Percentiles rank a stretch among this genome's conserved stretches.
Conservation (phyloP, 164 flowering plant species). For the Litsea cubeba region DNA sequence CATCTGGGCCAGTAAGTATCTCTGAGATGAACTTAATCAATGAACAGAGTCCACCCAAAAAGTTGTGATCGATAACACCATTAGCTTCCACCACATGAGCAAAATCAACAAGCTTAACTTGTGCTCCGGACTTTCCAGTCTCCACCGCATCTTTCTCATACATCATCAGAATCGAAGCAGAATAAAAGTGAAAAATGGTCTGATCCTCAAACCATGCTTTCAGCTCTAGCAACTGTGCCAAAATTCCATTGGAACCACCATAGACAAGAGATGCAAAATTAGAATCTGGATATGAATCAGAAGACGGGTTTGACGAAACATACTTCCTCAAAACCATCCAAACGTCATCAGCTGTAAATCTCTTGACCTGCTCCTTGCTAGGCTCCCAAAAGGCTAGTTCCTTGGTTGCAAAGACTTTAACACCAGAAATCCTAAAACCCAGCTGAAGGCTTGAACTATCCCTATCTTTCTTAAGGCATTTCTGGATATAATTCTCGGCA, state of each 20-base stretch:
- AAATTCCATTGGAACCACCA: conserved; percentile 66
- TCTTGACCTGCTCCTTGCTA: conserved; percentile 31
- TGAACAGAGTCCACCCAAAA: conserved; percentile 91
- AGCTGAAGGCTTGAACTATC: conserved; percentile 39
- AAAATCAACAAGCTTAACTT: conserved; percentile 80
- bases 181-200: conserved; percentile 60
- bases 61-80: conserved; percentile 88
- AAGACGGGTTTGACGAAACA: conserved; percentile 56
- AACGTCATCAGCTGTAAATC: conserved; percentile 37
- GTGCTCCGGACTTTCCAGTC: conserved; percentile 33
- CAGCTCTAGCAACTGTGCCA: conserved; percentile 69
- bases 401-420: conserved; percentile 39
- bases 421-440: conserved; percentile 81
- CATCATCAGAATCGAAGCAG: conserved; percentile 71
- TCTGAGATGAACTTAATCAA: conserved; percentile 72
- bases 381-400: conserved; percentile 66
- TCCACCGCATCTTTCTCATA: conserved; percentile 43
- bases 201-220: conserved; percentile 94
- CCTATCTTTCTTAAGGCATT: conserved; percentile 60
- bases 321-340: conserved; percentile 51
- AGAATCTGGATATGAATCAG: conserved; percentile 46
- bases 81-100: conserved; percentile 71
- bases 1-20: conserved; percentile 33
- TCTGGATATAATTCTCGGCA: conserved; percentile 52
- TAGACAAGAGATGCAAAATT: conserved; percentile 49